Evolutionary conservation across 225 moss, liverwort and hornwort species (phyloP), one percentile per base, ranked within the genome.

Genomic region (Rhytidiadelphus loreus): DNA sequence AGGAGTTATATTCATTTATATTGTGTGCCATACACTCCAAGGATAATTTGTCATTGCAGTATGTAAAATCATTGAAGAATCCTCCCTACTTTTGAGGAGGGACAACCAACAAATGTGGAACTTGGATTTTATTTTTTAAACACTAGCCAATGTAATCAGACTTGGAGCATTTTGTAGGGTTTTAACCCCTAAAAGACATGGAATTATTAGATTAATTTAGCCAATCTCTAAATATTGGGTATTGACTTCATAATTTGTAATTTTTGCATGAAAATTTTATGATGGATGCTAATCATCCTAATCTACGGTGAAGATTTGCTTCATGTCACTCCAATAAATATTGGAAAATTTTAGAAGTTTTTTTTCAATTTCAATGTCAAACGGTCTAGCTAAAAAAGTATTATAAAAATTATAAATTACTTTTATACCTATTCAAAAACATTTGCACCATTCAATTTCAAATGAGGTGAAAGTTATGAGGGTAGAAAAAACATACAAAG

Each of bases 381-480:
- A 23, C 2, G 0, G 0, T 13, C 7, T 2, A 41, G 0, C 66
- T 66, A 19, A 65, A 63, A 33, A 18, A 9, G 19, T 3, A 37
- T 30, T 62, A 19, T 11, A 37, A 65, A 66, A 37, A 19, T 11
- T 11, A 63, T 21, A 11, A 20, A 37, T 66, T 66, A 37, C 21
- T 37, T n/a, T 20, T 37, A 37, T 26, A 41, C 13, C 4, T 70
- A 41, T 3, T 41, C 8, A 25, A 43, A 15, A 26, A 41, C 8
- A 43, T 26, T 14, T 41, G 24, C 41, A 15, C 24, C 26, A 26
- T 41, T 43, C 1, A 26, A 14, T 25, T 70, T 0, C 4, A 3
- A 69, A 69, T 69, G n/a, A 39, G 4, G 23, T 69, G 39, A n/a
- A n/a, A 69, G 23, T 23, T 23, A 69, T 23, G 13, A 39, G 1